Evolutionary conservation across 768 basidiomycete species (phyloP).

Genomic region (Gloeopeniophorella convolvens): DNA sequence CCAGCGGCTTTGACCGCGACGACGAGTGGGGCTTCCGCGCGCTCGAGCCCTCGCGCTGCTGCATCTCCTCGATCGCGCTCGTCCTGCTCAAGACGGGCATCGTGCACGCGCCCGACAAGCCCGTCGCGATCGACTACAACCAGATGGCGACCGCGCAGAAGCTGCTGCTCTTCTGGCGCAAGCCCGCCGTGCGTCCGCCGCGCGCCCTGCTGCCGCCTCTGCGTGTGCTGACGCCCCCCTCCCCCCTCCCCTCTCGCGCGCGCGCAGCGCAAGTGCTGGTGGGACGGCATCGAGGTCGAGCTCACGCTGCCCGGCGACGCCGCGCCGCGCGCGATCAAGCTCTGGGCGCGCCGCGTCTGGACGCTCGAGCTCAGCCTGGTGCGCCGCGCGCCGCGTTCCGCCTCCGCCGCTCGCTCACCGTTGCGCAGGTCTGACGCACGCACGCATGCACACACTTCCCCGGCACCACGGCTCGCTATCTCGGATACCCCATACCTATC

Average conservation of each 20-base stretch:
- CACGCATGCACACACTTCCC: too few species aligned
- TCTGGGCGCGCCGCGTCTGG: conserved; percentile 98
- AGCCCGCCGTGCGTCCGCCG: conserved; percentile 80
- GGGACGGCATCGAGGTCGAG: conserved; percentile 94
- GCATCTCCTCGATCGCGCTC: conserved; percentile 96
- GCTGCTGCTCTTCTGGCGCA: conserved; percentile 95
- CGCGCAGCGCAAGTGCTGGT: conserved; percentile 96
- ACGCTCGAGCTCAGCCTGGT: conserved; percentile 95
- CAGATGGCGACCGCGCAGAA: conserved; percentile 99
- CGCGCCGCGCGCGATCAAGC: conserved; percentile 58
- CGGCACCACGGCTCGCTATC: too few species aligned
- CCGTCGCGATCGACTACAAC: conserved; percentile 77
- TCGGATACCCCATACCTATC: too few species aligned
- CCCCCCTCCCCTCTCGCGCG: conserved; percentile 29
- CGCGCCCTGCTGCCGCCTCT: conserved; percentile 4
- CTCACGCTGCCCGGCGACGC: conserved; percentile 52
- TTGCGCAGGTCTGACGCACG: conserved; percentile 15
- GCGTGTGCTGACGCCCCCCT: conserved; percentile 9
- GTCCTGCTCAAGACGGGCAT: conserved; percentile 98
- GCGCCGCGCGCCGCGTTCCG: too few species aligned
- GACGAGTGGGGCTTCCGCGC: conserved; percentile 98
- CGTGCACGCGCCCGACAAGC: conserved; percentile 61
- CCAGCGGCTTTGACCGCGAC: conserved; percentile 92
- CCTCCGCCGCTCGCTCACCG: too few species aligned
- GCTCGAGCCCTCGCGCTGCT: conserved; percentile 91